Percentiles rank a stretch among this genome's conserved stretches.
Evolutionary conservation across 169 alveolate species (phyloP).

Genomic region (Babesia sp.): DNA sequence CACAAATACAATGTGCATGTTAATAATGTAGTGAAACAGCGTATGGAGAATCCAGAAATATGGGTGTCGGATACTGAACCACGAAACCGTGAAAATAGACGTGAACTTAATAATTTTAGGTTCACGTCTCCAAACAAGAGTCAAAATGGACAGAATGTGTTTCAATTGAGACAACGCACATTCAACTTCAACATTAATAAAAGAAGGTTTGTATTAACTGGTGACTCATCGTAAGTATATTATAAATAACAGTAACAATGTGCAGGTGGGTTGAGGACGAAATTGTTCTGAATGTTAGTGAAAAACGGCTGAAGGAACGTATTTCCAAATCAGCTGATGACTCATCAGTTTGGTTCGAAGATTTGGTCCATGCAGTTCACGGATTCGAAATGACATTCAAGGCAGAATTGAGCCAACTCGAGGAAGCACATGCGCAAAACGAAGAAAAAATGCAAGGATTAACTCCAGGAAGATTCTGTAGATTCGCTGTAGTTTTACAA

Average conservation of each 20-base stretch:
- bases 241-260: too few relatives aligned
- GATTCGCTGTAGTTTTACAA: conserved; percentile 12
- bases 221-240: conserved; percentile 7
- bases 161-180: conserved; percentile 17
- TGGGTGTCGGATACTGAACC: too few relatives aligned
- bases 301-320: conserved; percentile 18
- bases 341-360: conserved; percentile 34
- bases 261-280: conserved; percentile 28
- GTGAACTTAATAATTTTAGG: background rate
- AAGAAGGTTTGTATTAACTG: background rate
- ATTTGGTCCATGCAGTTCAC: conserved; percentile 21
- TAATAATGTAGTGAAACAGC: background rate
- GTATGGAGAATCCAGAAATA: background rate
- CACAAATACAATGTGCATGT: background rate
- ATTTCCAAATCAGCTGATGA: background rate
- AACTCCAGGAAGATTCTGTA: conserved; percentile 9
- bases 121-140: background rate
- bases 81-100: background rate
- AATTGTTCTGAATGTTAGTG: conserved; percentile 16
- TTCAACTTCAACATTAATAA: conserved; percentile 1
- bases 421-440: background rate
- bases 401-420: conserved; percentile 17
- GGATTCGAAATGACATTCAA: conserved; percentile 33
- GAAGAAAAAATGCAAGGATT: conserved; percentile 16
- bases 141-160: background rate